A percentile compares a stretch with the other conserved stretches of the same genome.
Conservation (phyloP, 352 stramenopile species). For the Globisporangium sylvaticum region DNA sequence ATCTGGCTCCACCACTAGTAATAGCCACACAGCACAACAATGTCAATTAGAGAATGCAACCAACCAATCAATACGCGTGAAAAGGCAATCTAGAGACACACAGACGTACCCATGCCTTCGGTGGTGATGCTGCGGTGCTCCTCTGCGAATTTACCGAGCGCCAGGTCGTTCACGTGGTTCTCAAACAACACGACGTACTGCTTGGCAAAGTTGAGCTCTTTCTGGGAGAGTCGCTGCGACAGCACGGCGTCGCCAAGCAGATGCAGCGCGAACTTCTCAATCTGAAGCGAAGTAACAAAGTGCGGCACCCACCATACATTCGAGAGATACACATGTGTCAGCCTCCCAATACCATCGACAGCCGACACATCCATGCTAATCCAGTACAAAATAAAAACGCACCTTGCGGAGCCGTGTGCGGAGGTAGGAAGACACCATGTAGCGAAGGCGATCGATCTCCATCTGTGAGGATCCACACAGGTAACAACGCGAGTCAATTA, state of each 20-base stretch:
- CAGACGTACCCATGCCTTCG: constrained; percentile 64
- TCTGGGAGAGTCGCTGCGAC: constrained; percentile 57
- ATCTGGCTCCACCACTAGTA: constrained; percentile 60
- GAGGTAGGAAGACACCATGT: constrained; percentile 82
- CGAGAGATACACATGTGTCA: not conserved
- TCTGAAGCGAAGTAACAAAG: constrained; percentile 24
- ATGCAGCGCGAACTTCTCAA: constrained; percentile 70
- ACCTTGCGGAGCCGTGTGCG: constrained; percentile 75
- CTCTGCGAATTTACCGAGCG: constrained; percentile 53
- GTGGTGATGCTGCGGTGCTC: constrained; percentile 51
- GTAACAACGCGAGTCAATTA: not conserved
- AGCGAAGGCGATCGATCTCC: constrained; percentile 85
- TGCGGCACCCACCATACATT: not conserved
- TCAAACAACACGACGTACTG: constrained; percentile 72
- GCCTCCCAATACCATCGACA: not conserved
- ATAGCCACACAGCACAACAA: too few species aligned
- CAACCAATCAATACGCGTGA: not conserved
- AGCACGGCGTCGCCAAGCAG: constrained; percentile 44
- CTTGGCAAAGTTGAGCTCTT: constrained; percentile 70
- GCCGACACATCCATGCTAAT: not conserved
- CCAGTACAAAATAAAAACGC: not conserved
- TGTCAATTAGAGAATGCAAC: not conserved
- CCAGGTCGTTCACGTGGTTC: constrained; percentile 67
- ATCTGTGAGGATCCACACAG: constrained; percentile 32
- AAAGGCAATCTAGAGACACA: not conserved